Conservation (phyloP, 2,329 filamentous ascomycete genomes). For the Metarhizium sp. region DNA sequence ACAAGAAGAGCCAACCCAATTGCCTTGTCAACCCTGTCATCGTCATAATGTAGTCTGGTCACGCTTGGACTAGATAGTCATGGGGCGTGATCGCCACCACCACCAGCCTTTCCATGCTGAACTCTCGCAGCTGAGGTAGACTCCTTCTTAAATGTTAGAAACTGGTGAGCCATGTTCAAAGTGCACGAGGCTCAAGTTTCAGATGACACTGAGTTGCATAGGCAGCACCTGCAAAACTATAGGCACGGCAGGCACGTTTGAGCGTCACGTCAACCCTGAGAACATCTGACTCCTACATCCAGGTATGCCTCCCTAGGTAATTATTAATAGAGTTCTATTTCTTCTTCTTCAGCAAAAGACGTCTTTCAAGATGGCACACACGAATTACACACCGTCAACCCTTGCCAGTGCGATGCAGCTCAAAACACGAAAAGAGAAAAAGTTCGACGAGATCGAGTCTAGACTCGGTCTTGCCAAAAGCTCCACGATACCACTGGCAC, state of each 20-base stretch:
- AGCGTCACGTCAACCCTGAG: background rate
- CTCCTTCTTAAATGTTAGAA: background rate
- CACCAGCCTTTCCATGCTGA: background rate
- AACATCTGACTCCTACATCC: background rate
- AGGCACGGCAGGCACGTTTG: background rate
- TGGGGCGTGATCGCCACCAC: background rate
- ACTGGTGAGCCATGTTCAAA: background rate
- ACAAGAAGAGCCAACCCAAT: background rate
- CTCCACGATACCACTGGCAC: conserved; percentile 12
- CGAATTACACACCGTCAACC: conserved; percentile 15
- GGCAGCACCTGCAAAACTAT: background rate
- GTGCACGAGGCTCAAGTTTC: conserved; percentile 3
- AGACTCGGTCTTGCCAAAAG: conserved; percentile 30
- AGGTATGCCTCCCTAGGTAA: background rate
- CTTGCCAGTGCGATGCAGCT: conserved; percentile 36
- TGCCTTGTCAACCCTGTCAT: background rate
- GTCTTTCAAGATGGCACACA: conserved; percentile 15
- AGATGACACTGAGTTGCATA: background rate
- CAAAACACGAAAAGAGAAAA: conserved; percentile 36
- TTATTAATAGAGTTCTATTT: background rate
- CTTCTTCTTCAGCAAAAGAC: background rate
- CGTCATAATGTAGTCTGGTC: conserved; percentile 3
- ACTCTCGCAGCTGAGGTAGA: background rate
- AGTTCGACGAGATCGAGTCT: conserved; percentile 41
- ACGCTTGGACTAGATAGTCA: conserved; percentile 4